Evolutionary conservation across 345 rosid species (phyloP).

Genomic region (Zanthoxylum bungeanum): DNA sequence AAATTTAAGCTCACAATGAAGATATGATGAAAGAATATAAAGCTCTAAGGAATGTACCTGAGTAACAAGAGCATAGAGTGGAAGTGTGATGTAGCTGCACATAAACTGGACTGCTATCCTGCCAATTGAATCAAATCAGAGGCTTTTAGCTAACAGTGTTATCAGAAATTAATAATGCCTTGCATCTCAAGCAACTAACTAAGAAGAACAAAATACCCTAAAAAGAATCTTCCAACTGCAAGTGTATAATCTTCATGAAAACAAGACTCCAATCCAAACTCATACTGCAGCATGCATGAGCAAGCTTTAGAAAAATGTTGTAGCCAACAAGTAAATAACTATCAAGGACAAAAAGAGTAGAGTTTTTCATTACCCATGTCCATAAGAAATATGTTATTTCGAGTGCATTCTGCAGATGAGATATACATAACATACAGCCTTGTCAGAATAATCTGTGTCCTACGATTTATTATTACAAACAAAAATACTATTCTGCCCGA

Average conservation of each 20-base stretch:
- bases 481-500: too few relatives aligned
- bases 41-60: slow-evolving; percentile 42
- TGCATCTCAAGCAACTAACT: too few relatives aligned
- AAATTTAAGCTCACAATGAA: background rate
- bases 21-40: background rate
- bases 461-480: too few relatives aligned
- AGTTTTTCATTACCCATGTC: slow-evolving; percentile 73
- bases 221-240: slow-evolving; percentile 39
- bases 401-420: slow-evolving; percentile 71
- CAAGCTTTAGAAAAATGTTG: slow-evolving; percentile 13
- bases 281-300: slow-evolving; percentile 54
- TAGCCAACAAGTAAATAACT: background rate
- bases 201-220: too few relatives aligned
- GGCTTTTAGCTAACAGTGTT: background rate
- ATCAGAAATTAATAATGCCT: too few relatives aligned
- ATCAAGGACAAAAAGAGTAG: background rate
- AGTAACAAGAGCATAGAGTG: slow-evolving; percentile 96
- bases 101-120: slow-evolving; percentile 76
- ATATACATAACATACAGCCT: background rate
- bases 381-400: slow-evolving; percentile 94
- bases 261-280: slow-evolving; percentile 84
- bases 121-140: slow-evolving; percentile 6
- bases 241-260: slow-evolving; percentile 54
- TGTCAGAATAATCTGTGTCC: too few relatives aligned
- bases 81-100: slow-evolving; percentile 92